Base-by-base conservation (phyloP, 352 stramenopile genomes). In the Pythium brassicae region DNA sequence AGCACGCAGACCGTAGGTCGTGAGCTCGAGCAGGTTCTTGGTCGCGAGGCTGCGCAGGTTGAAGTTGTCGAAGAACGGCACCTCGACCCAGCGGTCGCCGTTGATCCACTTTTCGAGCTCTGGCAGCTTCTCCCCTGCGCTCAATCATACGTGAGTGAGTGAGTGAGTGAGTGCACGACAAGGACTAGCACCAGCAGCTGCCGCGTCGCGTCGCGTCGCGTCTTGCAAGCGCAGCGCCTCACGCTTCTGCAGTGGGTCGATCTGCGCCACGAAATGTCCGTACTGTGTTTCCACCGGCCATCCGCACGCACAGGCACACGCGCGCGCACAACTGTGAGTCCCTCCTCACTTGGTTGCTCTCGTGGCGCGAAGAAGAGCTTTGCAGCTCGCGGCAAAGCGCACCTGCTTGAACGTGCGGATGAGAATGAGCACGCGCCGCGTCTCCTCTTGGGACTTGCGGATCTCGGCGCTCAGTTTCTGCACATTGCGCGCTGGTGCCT, bases 401-500 rank as follows among this genome's bases (percentile, higher is more conserved):
- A 84, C 77, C 65, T 92, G 85, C 55, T 93, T 93, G 66, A 95
- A 95, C 40, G 85, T 92, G 64, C 85, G 85, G 62, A 95, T 92
- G 43, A 95, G 66, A 27, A 87, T 72, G 53, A 92, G 59, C 52
- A 95, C 83, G 25, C 82, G 81, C 17, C 85, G 79, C 47, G 79
- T 92, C 53, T 95, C 85, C 65, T 95, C 85, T 61, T 95, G 85
- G 29, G 83, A 93, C 62, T 83, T 80, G 59, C 81, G 77, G 59
- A 89, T 86, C 51, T 90, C 81, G 51, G 83, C 68, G 59, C 78
- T 94, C 17, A 94, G 72, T 40, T 76, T 78, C 51, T 91, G 79
- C 46, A 90, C 74, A 17, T 12, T 15, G 7, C 40, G 40, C n/a
- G 40, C 17, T 10, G 40, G 40, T 17, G 40, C 37, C 12, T 8